A percentile compares a stretch with the other conserved stretches of the same genome.
These are phyloP conservation scores for Fusarium ramigenum DNA, from an alignment of 2,329 filamentous ascomycete genomes.

Conservation along the genomic window DNA sequence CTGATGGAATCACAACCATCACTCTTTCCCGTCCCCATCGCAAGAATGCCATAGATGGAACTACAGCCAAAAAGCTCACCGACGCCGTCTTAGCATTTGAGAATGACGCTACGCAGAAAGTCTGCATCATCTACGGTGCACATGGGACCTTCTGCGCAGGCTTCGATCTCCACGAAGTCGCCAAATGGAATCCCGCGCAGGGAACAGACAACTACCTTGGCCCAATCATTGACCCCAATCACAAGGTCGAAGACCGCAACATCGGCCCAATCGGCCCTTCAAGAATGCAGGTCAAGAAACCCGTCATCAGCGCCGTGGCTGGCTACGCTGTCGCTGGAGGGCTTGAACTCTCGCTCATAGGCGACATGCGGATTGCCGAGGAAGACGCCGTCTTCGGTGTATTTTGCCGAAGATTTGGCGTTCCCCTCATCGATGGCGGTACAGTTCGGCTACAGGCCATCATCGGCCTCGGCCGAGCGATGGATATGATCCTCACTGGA, in stretches of 20 bases:
- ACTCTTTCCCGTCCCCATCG: constrained; percentile 4
- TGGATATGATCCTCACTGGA: constrained; percentile 18
- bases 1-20: constrained; percentile 13
- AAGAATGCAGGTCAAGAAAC: constrained; percentile 3
- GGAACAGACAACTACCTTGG: not conserved
- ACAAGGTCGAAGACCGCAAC: not conserved
- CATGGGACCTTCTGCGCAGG: constrained; percentile 8
- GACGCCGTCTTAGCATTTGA: not conserved
- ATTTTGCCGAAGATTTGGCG: constrained; percentile 13
- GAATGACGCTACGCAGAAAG: not conserved
- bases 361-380: constrained; percentile 4
- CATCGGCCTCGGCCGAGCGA: constrained; percentile 1
- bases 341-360: constrained; percentile 2
- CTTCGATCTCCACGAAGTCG: constrained; percentile 14
- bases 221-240: not conserved
- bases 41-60: constrained; percentile 6
- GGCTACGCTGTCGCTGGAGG: constrained; percentile 11
- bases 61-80: constrained; percentile 5
- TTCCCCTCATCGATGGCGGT: constrained; percentile 13
- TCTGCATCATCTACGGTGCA: constrained; percentile 4
- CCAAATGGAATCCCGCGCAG: not conserved
- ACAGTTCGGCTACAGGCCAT: constrained; percentile 14
- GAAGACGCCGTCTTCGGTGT: constrained; percentile 6
- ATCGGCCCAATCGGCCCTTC: not conserved
- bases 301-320: constrained; percentile 4